These are phyloP conservation scores for Prunus campanulata DNA, from an alignment of 306 rosid species.

Conservation along the genomic window DNA sequence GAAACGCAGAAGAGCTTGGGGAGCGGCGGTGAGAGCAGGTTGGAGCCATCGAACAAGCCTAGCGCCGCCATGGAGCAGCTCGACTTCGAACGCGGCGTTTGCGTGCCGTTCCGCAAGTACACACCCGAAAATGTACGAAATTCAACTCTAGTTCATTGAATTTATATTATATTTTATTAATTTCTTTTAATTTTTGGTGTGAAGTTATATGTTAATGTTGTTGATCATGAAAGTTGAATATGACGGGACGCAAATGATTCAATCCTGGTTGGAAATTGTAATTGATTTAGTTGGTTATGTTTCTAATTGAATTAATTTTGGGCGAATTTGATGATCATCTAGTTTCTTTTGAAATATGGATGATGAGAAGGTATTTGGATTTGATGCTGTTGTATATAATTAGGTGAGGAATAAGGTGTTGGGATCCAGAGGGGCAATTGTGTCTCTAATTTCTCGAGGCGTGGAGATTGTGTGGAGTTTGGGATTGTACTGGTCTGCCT, in stretches of 20 bases:
- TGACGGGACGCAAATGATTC: neutral
- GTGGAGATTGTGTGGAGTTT: constrained; percentile 92
- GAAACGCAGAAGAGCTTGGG: constrained; percentile 18
- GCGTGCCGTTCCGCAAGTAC: constrained; percentile 94
- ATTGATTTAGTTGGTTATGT: neutral
- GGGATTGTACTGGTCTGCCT: constrained; percentile 86
- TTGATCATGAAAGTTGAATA: neutral
- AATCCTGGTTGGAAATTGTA: neutral
- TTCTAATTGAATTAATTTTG: neutral
- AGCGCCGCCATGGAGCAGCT: constrained; percentile 88
- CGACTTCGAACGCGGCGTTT: constrained; percentile 96
- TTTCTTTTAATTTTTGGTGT: neutral
- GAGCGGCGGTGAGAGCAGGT: constrained; percentile 14
- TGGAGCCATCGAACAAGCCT: constrained; percentile 31
- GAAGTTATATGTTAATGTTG: neutral
- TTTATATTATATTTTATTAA: neutral
- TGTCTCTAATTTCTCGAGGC: constrained; percentile 74
- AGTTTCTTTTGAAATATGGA: neutral
- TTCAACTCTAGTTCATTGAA: neutral
- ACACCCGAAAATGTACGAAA: constrained; percentile 78
- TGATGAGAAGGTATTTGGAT: neutral
- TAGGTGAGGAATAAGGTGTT: constrained; percentile 85
- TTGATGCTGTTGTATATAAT: constrained; percentile 17
- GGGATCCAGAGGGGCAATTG: constrained; percentile 80
- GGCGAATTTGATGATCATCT: neutral